Evolutionary conservation across 129 eudicot species (phyloP).

Genomic region (Helianthus tuberosus): DNA sequence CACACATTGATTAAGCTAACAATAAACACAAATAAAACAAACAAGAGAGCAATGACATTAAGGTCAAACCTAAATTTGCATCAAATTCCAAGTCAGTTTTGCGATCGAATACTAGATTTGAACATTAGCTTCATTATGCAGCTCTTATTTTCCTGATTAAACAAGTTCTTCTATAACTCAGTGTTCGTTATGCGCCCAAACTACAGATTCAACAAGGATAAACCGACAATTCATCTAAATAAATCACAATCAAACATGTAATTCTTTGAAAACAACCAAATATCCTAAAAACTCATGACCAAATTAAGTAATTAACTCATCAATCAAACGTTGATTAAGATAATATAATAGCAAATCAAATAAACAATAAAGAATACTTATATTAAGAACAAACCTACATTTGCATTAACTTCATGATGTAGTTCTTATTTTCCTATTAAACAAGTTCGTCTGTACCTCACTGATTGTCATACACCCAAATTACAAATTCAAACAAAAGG

Average conservation of each 20-base stretch:
- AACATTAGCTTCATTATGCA: neutral
- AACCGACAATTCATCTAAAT: neutral
- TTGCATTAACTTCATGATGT: neutral
- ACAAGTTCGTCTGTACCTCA: neutral
- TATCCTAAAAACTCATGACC: neutral
- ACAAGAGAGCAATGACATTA: neutral
- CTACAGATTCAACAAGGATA: constrained; percentile 2
- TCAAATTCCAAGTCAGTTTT: neutral
- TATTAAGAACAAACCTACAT: too few species aligned
- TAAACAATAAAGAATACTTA: too few species aligned
- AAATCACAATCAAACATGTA: neutral
- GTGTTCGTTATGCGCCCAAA: neutral
- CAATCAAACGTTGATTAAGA: too few species aligned
- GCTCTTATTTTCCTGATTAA: neutral
- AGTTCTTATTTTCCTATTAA: neutral
- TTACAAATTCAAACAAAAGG: neutral
- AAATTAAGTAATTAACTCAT: neutral
- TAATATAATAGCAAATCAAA: too few species aligned
- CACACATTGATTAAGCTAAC: neutral
- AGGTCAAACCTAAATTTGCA: neutral
- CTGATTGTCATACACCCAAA: neutral
- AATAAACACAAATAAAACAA: neutral
- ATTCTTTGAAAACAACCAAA: neutral
- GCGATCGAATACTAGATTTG: neutral
- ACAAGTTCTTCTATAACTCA: constrained; percentile 7